Conservation (phyloP, 2,329 filamentous ascomycete species). For the Fusarium sp. region DNA sequence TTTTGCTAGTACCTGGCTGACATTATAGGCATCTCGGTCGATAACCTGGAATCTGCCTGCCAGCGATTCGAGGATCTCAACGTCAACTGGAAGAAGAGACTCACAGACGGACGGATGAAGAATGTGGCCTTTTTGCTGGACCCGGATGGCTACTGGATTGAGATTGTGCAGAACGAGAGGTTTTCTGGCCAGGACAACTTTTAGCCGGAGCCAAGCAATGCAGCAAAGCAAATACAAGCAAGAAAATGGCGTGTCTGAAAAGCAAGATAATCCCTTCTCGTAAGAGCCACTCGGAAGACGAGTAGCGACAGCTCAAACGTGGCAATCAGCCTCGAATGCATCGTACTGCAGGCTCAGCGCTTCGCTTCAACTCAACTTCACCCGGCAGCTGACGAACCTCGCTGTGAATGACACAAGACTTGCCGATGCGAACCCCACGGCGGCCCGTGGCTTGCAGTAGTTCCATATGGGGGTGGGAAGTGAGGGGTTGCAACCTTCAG, state of each 20-base stretch:
- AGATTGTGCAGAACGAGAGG: constrained; percentile 79
- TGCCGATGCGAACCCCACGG: constrained; percentile 22
- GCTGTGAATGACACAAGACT: not conserved
- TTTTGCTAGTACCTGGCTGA: constrained; percentile 31
- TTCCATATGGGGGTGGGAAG: constrained; percentile 35
- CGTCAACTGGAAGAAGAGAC: constrained; percentile 91
- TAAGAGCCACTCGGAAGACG: constrained; percentile 1
- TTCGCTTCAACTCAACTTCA: not conserved
- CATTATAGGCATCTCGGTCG: constrained; percentile 74
- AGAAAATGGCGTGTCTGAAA: not conserved
- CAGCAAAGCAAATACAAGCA: not conserved
- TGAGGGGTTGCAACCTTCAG: constrained; percentile 37
- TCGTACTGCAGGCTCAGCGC: not conserved
- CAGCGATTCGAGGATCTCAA: constrained; percentile 81
- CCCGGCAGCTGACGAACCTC: constrained; percentile 1
- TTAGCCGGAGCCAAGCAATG: constrained; percentile 44
- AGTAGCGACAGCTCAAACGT: not conserved
- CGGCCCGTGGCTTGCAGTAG: constrained; percentile 43
- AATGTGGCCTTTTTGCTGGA: constrained; percentile 91
- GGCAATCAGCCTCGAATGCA: not conserved
- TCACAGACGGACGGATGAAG: constrained; percentile 92
- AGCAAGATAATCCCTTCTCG: not conserved
- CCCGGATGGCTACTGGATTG: constrained; percentile 86
- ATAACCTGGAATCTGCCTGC: constrained; percentile 88
- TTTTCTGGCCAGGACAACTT: constrained; percentile 64